Evolutionary conservation across 23 red algal genomes (phyloP).

Genomic region (Chondrus crispus): DNA sequence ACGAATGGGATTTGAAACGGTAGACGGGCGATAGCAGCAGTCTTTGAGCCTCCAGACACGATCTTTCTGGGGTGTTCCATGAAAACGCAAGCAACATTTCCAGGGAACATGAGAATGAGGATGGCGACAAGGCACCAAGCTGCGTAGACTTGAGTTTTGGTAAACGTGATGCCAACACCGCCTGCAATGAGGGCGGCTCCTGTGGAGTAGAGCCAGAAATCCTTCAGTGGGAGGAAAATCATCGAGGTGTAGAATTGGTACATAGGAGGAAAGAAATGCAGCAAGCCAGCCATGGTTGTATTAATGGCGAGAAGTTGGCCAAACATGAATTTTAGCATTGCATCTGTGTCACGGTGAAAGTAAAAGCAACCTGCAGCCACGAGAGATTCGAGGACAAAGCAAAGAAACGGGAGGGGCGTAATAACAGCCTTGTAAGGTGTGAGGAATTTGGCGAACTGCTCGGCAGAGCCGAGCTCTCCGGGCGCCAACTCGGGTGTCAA

Average conservation of each 20-base stretch:
- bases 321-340: constrained; percentile 52
- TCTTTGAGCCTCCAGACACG: constrained; percentile 43
- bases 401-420: not conserved
- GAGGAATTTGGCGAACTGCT: constrained; percentile 15
- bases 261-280: constrained; percentile 47
- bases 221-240: constrained; percentile 52
- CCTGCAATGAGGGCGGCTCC: constrained; percentile 6
- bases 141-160: not conserved
- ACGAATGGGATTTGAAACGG: constrained; percentile 57
- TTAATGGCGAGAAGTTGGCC: constrained; percentile 50
- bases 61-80: not conserved
- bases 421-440: not conserved
- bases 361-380: constrained; percentile 8
- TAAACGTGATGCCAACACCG: not conserved
- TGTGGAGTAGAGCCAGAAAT: constrained; percentile 47
- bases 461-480: not conserved
- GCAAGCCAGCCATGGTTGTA: constrained; percentile 21
- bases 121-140: not conserved
- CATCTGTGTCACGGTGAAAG: constrained; percentile 14
- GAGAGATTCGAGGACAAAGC: constrained; percentile 4
- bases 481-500: constrained; percentile 35
- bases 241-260: constrained; percentile 63
- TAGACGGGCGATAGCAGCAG: constrained; percentile 28
- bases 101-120: constrained; percentile 53
- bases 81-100: constrained; percentile 49